Percentiles rank a stretch among this genome's conserved stretches.
Evolutionary conservation across 139 green algal genomes (phyloP).

Genomic region (Edaphochlamys debaryana): DNA sequence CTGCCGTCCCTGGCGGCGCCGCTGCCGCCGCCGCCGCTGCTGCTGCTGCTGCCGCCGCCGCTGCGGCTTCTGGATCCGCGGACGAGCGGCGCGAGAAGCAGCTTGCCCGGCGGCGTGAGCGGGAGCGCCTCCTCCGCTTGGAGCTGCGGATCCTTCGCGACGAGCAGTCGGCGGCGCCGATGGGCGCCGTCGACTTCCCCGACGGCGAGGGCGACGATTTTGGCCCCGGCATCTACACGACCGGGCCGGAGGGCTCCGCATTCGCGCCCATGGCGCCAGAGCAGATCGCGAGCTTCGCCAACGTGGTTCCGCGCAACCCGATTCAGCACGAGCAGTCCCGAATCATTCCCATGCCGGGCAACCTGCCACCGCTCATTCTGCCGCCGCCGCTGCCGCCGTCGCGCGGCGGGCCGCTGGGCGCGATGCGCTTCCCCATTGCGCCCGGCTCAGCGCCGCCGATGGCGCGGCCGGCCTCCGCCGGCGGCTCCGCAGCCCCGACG

Average conservation of each 20-base stretch:
- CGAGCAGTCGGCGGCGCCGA: background rate
- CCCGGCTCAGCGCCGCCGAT: constrained; percentile 7
- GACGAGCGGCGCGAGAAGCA: constrained; percentile 17
- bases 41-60: background rate
- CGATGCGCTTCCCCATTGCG: too few species aligned
- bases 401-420: too few species aligned
- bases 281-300: too few species aligned
- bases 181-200: background rate
- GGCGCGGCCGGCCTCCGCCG: constrained; percentile 3
- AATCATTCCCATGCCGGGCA: background rate
- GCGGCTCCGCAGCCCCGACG: background rate
- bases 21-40: background rate
- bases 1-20: too few species aligned
- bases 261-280: too few species aligned
- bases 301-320: too few species aligned
- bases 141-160: constrained; percentile 8
- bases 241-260: too few species aligned
- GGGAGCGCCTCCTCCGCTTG: constrained; percentile 8
- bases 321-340: background rate
- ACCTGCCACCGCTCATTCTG: background rate
- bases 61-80: too few species aligned
- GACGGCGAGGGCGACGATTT: background rate
- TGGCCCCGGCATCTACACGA: too few species aligned
- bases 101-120: constrained; percentile 16
- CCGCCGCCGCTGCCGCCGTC: background rate